A percentile compares a stretch with the other conserved stretches of the same genome.
Evolutionary conservation across 495 filamentous ascomycete species (phyloP).

Genomic region (Bombardia bombarda): DNA sequence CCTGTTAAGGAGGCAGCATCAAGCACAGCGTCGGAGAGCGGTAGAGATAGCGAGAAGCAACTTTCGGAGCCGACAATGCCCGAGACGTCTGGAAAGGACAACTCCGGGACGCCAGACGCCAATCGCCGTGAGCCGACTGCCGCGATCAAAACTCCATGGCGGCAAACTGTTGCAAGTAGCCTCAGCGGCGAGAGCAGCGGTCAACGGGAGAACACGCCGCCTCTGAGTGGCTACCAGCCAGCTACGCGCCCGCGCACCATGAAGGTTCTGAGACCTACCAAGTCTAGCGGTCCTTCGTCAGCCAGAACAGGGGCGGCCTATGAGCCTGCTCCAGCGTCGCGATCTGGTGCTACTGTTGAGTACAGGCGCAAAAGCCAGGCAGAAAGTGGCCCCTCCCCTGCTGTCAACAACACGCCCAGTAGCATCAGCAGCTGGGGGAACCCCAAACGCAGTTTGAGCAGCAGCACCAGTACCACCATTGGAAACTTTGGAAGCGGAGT

Average conservation of each 20-base stretch:
- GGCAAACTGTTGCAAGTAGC: conserved; percentile 44
- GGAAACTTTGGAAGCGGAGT: conserved; percentile 3
- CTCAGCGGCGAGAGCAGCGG: no score
- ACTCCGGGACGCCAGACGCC: conserved; percentile 22
- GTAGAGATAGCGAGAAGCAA: conserved; percentile 28
- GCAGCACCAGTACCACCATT: conserved; percentile 3
- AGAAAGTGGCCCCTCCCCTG: conserved; percentile 15
- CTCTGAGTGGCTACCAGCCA: conserved; percentile 50
- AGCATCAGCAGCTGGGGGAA: conserved; percentile 29
- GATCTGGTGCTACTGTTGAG: conserved; percentile 24
- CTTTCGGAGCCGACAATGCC: conserved; percentile 15
- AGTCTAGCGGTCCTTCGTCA: conserved; percentile 38
- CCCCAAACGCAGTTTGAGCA: conserved; percentile 27
- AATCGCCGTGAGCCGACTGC: conserved; percentile 37
- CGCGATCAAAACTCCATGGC: conserved; percentile 63
- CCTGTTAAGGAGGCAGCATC: conserved; percentile 25
- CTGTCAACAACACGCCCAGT: conserved; percentile 22
- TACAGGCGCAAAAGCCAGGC: conserved; percentile 30
- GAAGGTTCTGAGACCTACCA: conserved; percentile 71
- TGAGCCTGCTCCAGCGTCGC: conserved; percentile 29
- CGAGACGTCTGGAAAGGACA: conserved; percentile 22
- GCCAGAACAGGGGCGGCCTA: conserved; percentile 39
- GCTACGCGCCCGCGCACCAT: conserved; percentile 52
- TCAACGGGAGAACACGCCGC: conserved; percentile 24
- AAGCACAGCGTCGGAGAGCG: conserved; percentile 32